Evolutionary conservation across 2,329 filamentous ascomycete species (phyloP).

Genomic region (Aureobasidium sp.): DNA sequence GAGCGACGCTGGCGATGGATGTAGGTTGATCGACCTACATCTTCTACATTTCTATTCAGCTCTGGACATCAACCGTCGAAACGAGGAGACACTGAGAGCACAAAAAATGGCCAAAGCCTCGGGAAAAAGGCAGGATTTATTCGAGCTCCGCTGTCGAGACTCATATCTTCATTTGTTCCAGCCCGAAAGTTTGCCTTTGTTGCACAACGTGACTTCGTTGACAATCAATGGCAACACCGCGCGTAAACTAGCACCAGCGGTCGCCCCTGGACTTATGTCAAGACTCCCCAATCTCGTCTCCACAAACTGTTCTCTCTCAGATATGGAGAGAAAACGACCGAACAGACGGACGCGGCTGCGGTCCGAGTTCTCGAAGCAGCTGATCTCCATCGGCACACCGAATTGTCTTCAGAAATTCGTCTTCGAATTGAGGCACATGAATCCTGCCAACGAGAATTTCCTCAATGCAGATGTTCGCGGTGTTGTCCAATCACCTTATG

Average conservation of each 20-base stretch:
- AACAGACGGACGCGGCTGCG: neutral
- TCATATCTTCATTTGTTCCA: slow-evolving; percentile 5
- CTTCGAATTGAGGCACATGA: neutral
- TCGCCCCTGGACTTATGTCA: neutral
- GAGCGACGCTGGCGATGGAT: too few relatives aligned
- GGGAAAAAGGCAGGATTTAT: slow-evolving; percentile 2
- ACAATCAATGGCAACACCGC: neutral
- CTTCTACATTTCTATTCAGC: too few relatives aligned
- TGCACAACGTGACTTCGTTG: neutral
- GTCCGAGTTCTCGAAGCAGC: neutral
- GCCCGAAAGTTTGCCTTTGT: neutral
- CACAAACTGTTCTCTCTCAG: neutral
- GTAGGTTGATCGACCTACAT: too few relatives aligned
- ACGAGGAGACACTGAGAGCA: too few relatives aligned
- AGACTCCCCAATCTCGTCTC: neutral
- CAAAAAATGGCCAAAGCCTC: neutral
- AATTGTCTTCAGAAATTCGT: neutral
- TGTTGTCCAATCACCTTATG: neutral
- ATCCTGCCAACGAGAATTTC: neutral
- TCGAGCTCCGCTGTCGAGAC: slow-evolving; percentile 13
- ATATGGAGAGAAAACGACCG: neutral
- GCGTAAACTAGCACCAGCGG: slow-evolving; percentile 4
- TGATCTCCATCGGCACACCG: neutral
- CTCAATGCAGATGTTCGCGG: neutral
- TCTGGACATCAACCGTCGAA: too few relatives aligned